Evolutionary conservation across 2,329 filamentous ascomycete genomes (phyloP), one percentile per base, ranked within the genome.

Genomic region (Cladosporium halotolerans): DNA sequence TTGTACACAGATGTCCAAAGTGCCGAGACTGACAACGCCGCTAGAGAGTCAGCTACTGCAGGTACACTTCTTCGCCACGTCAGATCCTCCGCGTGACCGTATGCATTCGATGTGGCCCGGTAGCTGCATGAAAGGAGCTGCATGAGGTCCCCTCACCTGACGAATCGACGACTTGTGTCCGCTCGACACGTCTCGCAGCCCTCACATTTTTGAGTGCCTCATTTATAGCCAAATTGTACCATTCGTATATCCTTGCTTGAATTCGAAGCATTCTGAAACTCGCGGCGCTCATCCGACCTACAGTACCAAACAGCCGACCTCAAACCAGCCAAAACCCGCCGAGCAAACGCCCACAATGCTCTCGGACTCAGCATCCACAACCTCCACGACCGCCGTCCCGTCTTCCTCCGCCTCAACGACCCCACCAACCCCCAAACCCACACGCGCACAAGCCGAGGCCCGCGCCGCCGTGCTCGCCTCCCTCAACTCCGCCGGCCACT

Each of bases 401-500:
- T 41, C 48, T 14, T 43, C 48, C 23, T 19, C 38, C n/a, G 33
- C 46, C 36, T 33, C 23, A 18, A 16, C 19, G 14, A 54, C 40
- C 50, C 18, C 40, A 16, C 41, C 28, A 53, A 58, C 62, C 1
- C 65, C 41, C 14, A 8, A 36, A 39, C 38, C 51, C 9, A 28
- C 18, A 10, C 41, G 68, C 39, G 70, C 70, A 54, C 66, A 68
- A 58, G 69, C 71, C 55, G 76, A 79, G 68, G 76, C 77, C 53
- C 74, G 76, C 53, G 74, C 76, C 38, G 75, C 76, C 43, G 73
- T 79, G 41, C 70, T 73, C 19, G 75, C 75, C 32, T 76, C 76
- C 28, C 72, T 79, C 28, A 66, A 71, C 40, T 72, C 74, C 5
- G 73, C 90, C 49, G 84, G 84, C 63, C 84, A 86, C 67, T 80